phyloP scores from a whole-genome alignment of 2,329 filamentous ascomycete genomes.

The Chrysoporthe cubensis region DNA sequence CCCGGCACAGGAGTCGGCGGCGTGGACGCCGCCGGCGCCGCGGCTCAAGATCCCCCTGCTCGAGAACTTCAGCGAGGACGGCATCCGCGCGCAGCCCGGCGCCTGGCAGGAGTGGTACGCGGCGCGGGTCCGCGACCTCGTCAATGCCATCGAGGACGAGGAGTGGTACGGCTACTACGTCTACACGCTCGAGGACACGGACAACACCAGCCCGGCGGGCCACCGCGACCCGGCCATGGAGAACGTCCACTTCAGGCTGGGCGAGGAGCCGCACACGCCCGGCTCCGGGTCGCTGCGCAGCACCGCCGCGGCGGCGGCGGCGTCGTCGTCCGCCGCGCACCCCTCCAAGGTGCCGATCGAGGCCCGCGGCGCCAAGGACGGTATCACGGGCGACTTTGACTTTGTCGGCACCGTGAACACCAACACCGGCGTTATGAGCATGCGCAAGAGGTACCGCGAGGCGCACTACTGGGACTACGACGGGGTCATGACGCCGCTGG shows the following conservation, averaged over 20 bases:
- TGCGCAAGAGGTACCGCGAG: slow-evolving; percentile 25
- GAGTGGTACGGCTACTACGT: slow-evolving; percentile 31
- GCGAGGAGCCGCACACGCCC: not conserved
- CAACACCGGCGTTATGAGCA: slow-evolving; percentile 25
- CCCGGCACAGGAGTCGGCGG: not conserved
- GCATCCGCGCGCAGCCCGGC: slow-evolving; percentile 11
- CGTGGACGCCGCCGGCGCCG: not conserved
- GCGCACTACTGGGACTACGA: slow-evolving; percentile 29
- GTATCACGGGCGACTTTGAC: slow-evolving; percentile 27
- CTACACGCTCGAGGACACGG: slow-evolving; percentile 24
- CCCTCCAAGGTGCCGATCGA: slow-evolving; percentile 23
- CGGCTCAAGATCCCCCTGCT: slow-evolving; percentile 21
- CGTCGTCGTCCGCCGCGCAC: not conserved
- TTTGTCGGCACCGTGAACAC: slow-evolving; percentile 23
- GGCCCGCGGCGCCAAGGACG: slow-evolving; percentile 25
- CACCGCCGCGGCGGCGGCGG: not conserved
- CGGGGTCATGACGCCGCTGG: slow-evolving; percentile 30
- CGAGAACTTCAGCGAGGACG: slow-evolving; percentile 21
- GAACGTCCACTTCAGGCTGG: slow-evolving; percentile 28
- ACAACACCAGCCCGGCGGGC: slow-evolving; percentile 16
- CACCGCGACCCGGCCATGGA: slow-evolving; percentile 29
- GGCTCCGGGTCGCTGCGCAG: slow-evolving; percentile 1
- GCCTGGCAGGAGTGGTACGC: slow-evolving; percentile 30
- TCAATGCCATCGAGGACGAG: slow-evolving; percentile 26
- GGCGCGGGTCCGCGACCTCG: slow-evolving; percentile 23